These are phyloP conservation scores for Penicillium palitans DNA, from an alignment of 2,329 filamentous ascomycete species.

Conservation along the genomic window DNA sequence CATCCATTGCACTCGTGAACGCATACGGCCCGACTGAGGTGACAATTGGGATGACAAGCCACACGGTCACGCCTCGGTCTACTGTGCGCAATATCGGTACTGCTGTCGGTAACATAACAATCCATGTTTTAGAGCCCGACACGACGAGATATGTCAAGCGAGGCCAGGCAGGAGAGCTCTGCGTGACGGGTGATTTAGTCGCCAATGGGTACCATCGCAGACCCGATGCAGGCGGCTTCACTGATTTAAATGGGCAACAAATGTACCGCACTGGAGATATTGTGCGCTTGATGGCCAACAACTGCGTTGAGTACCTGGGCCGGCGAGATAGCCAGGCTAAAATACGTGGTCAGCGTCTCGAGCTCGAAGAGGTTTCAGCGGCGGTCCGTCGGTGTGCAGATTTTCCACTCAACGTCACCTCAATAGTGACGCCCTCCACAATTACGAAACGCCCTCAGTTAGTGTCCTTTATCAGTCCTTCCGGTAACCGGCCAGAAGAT, in stretches of 20 bases:
- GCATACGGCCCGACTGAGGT: constrained; percentile 19
- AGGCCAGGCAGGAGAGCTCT: constrained; percentile 17
- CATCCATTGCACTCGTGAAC: constrained; percentile 10
- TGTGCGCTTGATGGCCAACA: constrained; percentile 14
- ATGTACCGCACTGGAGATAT: constrained; percentile 17
- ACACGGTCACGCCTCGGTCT: constrained; percentile 9
- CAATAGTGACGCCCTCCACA: constrained; percentile 16
- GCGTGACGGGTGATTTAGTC: constrained; percentile 8
- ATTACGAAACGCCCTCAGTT: constrained; percentile 17
- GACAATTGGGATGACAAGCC: constrained; percentile 14
- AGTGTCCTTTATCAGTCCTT: constrained; percentile 14
- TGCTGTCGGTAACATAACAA: constrained; percentile 13
- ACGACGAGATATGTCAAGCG: constrained; percentile 8
- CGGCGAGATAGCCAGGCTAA: constrained; percentile 11
- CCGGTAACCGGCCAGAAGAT: neutral
- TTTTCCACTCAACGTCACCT: constrained; percentile 15
- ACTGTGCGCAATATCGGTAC: constrained; percentile 15
- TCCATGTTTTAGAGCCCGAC: constrained; percentile 12
- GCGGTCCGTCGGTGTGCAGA: constrained; percentile 10
- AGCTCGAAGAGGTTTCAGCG: constrained; percentile 12
- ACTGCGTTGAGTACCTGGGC: constrained; percentile 14
- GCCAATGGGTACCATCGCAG: constrained; percentile 6
- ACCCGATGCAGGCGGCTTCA: constrained; percentile 11
- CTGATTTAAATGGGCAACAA: constrained; percentile 1
- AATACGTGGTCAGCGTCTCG: constrained; percentile 13